A percentile compares a stretch with the other conserved stretches of the same genome.
phyloP scores from a whole-genome alignment of 176 grass and related monocot species.

The Rhynchospora pubera region DNA sequence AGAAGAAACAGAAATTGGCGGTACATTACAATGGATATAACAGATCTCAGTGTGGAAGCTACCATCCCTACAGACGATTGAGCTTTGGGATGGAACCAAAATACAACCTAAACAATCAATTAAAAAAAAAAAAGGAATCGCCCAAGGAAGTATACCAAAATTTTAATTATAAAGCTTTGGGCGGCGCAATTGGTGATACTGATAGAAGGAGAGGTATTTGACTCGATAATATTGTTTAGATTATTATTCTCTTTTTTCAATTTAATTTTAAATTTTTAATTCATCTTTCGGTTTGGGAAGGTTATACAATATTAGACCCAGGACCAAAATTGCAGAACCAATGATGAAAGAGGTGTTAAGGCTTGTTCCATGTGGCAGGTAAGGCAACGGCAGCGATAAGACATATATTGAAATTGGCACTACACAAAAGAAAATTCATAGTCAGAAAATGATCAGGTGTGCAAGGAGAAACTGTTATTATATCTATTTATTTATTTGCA shows the following conservation, averaged over 20 bases:
- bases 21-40: too few relatives aligned
- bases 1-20: too few relatives aligned
- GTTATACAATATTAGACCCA: slow-evolving; percentile 73
- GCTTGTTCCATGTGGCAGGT: slow-evolving; percentile 45
- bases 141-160: neutral
- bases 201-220: neutral
- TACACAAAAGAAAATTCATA: slow-evolving; percentile 29
- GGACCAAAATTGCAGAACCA: slow-evolving; percentile 53
- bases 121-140: too few relatives aligned
- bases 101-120: too few relatives aligned
- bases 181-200: neutral
- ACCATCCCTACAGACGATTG: too few relatives aligned
- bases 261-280: slow-evolving; percentile 32
- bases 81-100: too few relatives aligned
- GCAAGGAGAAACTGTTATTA: neutral
- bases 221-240: neutral
- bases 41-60: too few relatives aligned
- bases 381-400: slow-evolving; percentile 67
- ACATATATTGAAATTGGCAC: slow-evolving; percentile 78
- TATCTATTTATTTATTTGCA: neutral
- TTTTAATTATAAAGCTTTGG: neutral
- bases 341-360: slow-evolving; percentile 51
- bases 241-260: slow-evolving; percentile 18
- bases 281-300: slow-evolving; percentile 40
- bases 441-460: neutral